Evolutionary conservation across 495 filamentous ascomycete species (phyloP), one percentile per base, ranked within the genome.

Genomic region (Penicillium maclennaniae): DNA sequence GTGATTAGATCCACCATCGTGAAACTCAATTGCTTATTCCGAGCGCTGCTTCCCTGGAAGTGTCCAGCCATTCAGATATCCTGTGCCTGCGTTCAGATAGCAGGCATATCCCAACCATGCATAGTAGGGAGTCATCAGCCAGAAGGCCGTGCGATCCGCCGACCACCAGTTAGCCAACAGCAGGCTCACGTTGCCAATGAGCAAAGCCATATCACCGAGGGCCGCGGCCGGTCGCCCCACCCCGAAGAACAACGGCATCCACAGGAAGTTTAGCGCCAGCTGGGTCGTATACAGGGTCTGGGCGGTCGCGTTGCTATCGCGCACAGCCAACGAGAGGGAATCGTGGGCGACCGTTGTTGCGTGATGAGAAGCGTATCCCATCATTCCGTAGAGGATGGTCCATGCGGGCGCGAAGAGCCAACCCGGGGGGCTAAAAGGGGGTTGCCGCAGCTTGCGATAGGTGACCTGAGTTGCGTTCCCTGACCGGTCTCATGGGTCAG

Each of bases 181-280:
- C 50, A 87, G 87, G 0, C 77, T 81, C 16, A 86, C 85, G 6
- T 84, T 73, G 1, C 84, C 89, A 1, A 83, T 78, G 10, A 97
- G 72, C 1, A 85, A 78, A 3, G 87, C 72, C 44, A 95, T 85
- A 71, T 97, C 88, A 5, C 77, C 80, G 8, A 91, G 79, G 1
- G 91, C 91, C 63, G 83, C 80, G 51, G 84, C 79, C 3, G 90
- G 88, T 21, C 81, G 78, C 37, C 82, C 79, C 28, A 87, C 57
- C 1, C 79, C 78, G 64, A 95, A 96, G 78, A 97, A 97, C 8
- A 96, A 79, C 1, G 92, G 92, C 89, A 93, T 96, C 90, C 89
- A 97, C 43, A 86, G 66, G 17, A 93, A 71, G 66, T 97, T 96
- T 14, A 96, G 70, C 17, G 76, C 86, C 8, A 97, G 84, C 64